Percentiles rank a stretch among this genome's conserved stretches.
phyloP scores from a whole-genome alignment of 495 filamentous ascomycete genomes.

The Aspergillus hancockii region DNA sequence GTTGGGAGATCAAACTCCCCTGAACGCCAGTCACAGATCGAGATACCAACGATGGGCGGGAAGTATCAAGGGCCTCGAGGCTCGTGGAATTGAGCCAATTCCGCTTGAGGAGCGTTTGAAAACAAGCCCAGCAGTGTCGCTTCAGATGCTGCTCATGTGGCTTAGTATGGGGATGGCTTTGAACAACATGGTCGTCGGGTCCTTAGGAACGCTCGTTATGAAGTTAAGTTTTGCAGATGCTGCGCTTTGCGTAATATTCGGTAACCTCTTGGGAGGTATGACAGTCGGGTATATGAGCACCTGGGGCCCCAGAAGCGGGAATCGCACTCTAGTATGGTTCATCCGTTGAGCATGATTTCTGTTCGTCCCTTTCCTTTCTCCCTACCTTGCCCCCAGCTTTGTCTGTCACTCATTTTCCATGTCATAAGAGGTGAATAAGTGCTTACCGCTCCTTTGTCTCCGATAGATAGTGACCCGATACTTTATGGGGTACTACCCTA shows the following conservation, averaged over 20 bases:
- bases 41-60: constrained; percentile 36
- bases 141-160: constrained; percentile 71
- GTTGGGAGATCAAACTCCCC: constrained; percentile 1
- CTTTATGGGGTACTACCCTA: constrained; percentile 78
- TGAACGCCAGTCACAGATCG: constrained; percentile 12
- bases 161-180: constrained; percentile 71
- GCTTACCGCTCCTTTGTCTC: constrained; percentile 12
- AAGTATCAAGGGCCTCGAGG: constrained; percentile 56
- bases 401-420: background rate
- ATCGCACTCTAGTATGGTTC: constrained; percentile 63
- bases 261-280: constrained; percentile 56
- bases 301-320: constrained; percentile 72
- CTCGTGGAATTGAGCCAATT: constrained; percentile 69
- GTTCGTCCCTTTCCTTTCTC: background rate
- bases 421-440: background rate
- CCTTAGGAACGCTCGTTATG: constrained; percentile 67
- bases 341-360: constrained; percentile 5
- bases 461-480: constrained; percentile 65
- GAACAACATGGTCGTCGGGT: constrained; percentile 70
- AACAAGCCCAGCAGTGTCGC: constrained; percentile 33
- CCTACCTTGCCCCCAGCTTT: background rate
- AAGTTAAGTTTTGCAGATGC: constrained; percentile 66
- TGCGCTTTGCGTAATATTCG: constrained; percentile 64
- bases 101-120: constrained; percentile 51
- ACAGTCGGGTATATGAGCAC: constrained; percentile 70